Base-by-base conservation (phyloP, 2,329 filamentous ascomycete species). In the Ophiostoma fasciatum region DNA sequence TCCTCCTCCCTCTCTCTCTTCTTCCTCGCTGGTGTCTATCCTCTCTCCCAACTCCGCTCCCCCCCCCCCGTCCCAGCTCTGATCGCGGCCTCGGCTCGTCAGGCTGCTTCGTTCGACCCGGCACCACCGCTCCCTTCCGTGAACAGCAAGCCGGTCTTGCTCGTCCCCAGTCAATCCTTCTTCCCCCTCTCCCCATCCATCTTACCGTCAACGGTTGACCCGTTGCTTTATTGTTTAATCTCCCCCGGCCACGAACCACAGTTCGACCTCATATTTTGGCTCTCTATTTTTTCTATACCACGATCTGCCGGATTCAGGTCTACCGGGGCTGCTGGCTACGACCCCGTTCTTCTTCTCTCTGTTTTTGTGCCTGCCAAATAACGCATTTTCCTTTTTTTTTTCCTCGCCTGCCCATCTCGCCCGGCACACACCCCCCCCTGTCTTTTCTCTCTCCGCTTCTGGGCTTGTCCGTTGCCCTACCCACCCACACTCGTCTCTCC, bases 141-240 rank as follows among this genome's bases (percentile, higher is more conserved):
- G 52, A 60, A 62, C 56, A 54, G 64, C 67, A 71, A 73, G 68
- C 69, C 52, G 69, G 69, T 59, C 68, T 74, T 72, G 68, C 66
- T 66, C 57, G 51, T 53, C 64, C 59, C 60, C 58, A 59, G 58
- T 61, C 65, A 62, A 58, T 69, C 62, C 57, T 61, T 61, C 46
- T 38, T 32, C 47, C 21, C 31, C 11, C 14, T 23, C 28, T 20
- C 17, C 7, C 15, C 5, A n/a, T 13, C 18, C 28, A n/a, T 29
- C 26, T 22, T 12, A 11, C 14, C n/a, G 20, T 33, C 23, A 27
- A 31, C 20, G 28, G 19, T 17, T 28, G 33, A 25, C n/a, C 29
- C 26, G 22, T 25, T 35, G 12, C 25, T 28, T 34, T 35, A 39
- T 42, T 43, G 32, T 41, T 33, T 45, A 41, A 41, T 45, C 40